Evolutionary conservation across 768 basidiomycete genomes (phyloP).

Genomic region (Lactarius quietus): DNA sequence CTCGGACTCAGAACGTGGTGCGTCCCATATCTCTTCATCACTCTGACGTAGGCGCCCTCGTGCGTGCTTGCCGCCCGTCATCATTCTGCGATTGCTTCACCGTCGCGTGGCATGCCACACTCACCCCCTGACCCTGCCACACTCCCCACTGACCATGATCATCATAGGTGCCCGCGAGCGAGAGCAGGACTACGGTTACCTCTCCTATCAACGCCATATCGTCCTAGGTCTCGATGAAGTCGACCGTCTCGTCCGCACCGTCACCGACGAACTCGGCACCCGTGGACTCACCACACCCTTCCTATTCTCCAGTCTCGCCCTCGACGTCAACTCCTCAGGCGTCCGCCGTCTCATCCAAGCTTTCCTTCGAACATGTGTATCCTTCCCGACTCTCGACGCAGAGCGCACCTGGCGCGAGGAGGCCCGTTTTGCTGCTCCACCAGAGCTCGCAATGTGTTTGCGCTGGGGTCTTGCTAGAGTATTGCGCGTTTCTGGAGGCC

Average conservation of each 20-base stretch:
- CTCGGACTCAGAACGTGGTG: constrained; percentile 24
- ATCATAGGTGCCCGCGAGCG: constrained; percentile 25
- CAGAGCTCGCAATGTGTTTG: constrained; percentile 87
- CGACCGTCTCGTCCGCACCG: constrained; percentile 63
- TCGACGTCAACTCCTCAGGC: constrained; percentile 75
- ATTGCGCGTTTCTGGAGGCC: constrained; percentile 62
- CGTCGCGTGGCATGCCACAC: too few relatives aligned
- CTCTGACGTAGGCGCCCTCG: background rate
- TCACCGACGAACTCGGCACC: constrained; percentile 65
- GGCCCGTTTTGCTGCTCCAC: constrained; percentile 75
- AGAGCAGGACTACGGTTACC: constrained; percentile 62
- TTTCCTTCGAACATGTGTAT: constrained; percentile 64
- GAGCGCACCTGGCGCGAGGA: constrained; percentile 73
- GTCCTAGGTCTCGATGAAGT: constrained; percentile 74
- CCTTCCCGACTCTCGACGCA: constrained; percentile 35
- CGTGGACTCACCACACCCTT: constrained; percentile 83
- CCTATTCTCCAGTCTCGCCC: constrained; percentile 84
- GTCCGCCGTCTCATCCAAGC: constrained; percentile 75
- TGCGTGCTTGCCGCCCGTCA: background rate
- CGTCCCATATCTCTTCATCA: constrained; percentile 1
- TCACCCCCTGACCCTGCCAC: background rate
- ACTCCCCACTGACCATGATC: constrained; percentile 2
- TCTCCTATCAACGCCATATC: constrained; percentile 69
- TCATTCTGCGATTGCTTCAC: too few relatives aligned
- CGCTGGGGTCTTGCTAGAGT: constrained; percentile 89